A percentile compares a stretch with the other conserved stretches of the same genome.
phyloP scores from a whole-genome alignment of 108 stramenopile genomes.

The Cyclotella kingstonii region DNA sequence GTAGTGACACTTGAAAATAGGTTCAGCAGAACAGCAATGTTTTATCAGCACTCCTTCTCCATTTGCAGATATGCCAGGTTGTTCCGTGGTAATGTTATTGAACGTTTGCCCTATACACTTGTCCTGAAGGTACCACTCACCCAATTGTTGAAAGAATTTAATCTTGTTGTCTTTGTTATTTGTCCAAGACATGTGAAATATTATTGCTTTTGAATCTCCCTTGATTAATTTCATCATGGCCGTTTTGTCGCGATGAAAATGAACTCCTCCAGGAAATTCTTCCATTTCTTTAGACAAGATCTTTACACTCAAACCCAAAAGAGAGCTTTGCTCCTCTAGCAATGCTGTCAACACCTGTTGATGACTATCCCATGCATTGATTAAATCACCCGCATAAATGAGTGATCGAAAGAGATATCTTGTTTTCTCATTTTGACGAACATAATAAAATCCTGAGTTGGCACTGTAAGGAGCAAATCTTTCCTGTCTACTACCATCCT shows the following conservation, averaged over 20 bases:
- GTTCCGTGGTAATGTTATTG: conserved; percentile 14
- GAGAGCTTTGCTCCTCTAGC: conserved; percentile 64
- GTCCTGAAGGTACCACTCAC: conserved; percentile 70
- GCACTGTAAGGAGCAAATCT: conserved; percentile 67
- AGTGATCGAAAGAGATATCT: conserved; percentile 57
- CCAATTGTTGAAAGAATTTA: conserved; percentile 70
- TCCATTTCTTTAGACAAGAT: conserved; percentile 53
- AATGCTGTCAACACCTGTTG: conserved; percentile 65
- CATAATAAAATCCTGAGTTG: conserved; percentile 86
- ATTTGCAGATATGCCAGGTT: not conserved
- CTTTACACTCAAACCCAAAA: conserved; percentile 74
- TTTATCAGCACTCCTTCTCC: conserved; percentile 20
- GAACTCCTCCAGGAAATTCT: conserved; percentile 55
- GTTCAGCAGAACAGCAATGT: conserved; percentile 66
- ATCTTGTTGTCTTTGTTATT: conserved; percentile 80
- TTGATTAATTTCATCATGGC: conserved; percentile 48
- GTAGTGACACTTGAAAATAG: conserved; percentile 66
- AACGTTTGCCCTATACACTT: conserved; percentile 41
- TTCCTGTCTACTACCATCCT: conserved; percentile 47
- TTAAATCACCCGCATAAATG: conserved; percentile 54
- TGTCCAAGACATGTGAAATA: conserved; percentile 87
- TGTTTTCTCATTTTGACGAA: conserved; percentile 58
- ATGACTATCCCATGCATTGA: conserved; percentile 59
- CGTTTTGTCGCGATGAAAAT: conserved; percentile 40
- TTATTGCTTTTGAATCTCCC: conserved; percentile 22